phyloP scores from a whole-genome alignment of 768 basidiomycete genomes.

The Boletus reticulatus region DNA sequence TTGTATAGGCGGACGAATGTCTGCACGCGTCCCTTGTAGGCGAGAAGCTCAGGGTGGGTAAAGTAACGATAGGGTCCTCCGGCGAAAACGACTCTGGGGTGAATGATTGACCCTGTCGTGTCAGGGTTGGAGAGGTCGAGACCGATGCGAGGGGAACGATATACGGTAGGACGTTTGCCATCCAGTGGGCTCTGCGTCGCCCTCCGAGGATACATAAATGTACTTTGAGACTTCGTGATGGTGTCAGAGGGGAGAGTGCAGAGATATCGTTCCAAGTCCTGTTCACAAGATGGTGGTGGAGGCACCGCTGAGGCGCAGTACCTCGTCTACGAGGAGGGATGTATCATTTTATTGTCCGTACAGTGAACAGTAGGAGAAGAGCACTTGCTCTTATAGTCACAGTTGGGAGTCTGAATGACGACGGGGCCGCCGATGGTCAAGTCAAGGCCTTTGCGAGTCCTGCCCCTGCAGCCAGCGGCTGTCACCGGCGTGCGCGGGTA shows the following conservation, averaged over 20 bases:
- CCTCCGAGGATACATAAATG: slow-evolving; percentile 25
- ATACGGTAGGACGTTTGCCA: slow-evolving; percentile 36
- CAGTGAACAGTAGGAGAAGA: slow-evolving; percentile 58
- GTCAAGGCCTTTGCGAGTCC: slow-evolving; percentile 77
- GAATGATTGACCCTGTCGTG: slow-evolving; percentile 38
- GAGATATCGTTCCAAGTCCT: slow-evolving; percentile 55
- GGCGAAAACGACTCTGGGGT: slow-evolving; percentile 59
- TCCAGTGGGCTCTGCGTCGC: background rate
- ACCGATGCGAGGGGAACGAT: slow-evolving; percentile 71
- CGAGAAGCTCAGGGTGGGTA: slow-evolving; percentile 52
- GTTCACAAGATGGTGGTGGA: slow-evolving; percentile 51
- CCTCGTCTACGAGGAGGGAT: slow-evolving; percentile 73
- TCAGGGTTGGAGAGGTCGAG: slow-evolving; percentile 70
- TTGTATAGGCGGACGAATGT: slow-evolving; percentile 60
- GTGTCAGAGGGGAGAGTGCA: slow-evolving; percentile 42
- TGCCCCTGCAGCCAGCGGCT: slow-evolving; percentile 59
- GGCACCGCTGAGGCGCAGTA: slow-evolving; percentile 52
- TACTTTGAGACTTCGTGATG: slow-evolving; percentile 15
- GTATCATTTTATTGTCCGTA: slow-evolving; percentile 51
- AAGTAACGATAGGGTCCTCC: slow-evolving; percentile 66
- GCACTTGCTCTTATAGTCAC: slow-evolving; percentile 57
- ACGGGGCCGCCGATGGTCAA: slow-evolving; percentile 55
- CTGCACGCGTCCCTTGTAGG: slow-evolving; percentile 64
- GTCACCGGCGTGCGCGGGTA: slow-evolving; percentile 39
- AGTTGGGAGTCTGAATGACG: slow-evolving; percentile 10